These are phyloP conservation scores for Aureobasidium sp. DNA, from an alignment of 2,329 filamentous ascomycete species.

Conservation along the genomic window DNA sequence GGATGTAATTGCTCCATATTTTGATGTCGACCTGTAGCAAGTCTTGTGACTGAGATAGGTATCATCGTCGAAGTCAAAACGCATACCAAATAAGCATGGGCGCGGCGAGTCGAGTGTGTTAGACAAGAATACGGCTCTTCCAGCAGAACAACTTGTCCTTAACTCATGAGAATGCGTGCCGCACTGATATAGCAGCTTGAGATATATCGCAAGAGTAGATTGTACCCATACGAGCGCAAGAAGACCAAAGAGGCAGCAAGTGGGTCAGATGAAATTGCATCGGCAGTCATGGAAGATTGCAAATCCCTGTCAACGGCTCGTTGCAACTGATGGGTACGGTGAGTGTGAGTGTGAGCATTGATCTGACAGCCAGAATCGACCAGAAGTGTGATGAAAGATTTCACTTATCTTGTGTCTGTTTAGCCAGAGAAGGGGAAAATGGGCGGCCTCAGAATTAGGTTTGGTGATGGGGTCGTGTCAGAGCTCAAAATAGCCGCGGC, in stretches of 20 bases:
- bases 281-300: neutral
- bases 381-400: neutral
- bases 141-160: too few species aligned
- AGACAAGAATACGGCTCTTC: too few species aligned
- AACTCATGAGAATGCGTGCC: neutral
- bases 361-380: neutral
- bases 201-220: neutral
- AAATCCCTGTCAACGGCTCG: neutral
- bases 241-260: neutral
- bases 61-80: too few species aligned
- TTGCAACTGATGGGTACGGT: neutral
- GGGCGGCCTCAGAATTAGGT: neutral
- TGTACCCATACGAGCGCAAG: neutral
- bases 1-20: too few species aligned
- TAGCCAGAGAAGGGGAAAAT: neutral
- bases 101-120: too few species aligned
- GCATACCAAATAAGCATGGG: too few species aligned
- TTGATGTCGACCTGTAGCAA: too few species aligned
- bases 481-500: constrained; percentile 7
- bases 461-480: neutral
- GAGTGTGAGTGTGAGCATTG: neutral
- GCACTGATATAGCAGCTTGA: neutral
- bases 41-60: too few species aligned
- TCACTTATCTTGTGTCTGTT: neutral
- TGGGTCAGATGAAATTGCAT: neutral